Evolutionary conservation across 2,329 filamentous ascomycete genomes (phyloP).

Genomic region (Pseudocercospora ulei): DNA sequence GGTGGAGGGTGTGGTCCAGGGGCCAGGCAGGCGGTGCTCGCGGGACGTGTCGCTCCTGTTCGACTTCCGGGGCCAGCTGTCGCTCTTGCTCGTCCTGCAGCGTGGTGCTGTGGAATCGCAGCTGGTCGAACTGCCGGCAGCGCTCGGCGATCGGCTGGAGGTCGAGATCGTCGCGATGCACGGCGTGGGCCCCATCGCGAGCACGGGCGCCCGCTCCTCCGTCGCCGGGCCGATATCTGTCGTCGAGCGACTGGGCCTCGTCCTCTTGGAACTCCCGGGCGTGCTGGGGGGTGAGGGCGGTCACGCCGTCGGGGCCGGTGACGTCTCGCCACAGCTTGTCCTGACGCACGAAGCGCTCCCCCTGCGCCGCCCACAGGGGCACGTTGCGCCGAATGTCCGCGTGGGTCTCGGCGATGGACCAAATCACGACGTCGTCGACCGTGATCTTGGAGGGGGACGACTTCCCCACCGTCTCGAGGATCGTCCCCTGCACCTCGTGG

Average conservation of each 20-base stretch:
- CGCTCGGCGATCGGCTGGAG: conserved; percentile 27
- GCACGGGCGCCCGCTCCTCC: too few relatives aligned
- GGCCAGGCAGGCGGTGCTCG: conserved; percentile 39
- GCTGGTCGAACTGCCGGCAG: conserved; percentile 21
- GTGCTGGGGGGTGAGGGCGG: conserved; percentile 19
- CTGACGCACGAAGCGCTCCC: conserved; percentile 39
- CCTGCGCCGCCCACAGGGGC: conserved; percentile 54
- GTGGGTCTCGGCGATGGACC: conserved; percentile 52
- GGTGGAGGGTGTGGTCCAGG: conserved; percentile 38
- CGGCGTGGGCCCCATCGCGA: too few relatives aligned
- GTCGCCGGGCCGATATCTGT: conserved; percentile 43
- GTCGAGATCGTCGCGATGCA: conserved; percentile 19
- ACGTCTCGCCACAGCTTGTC: conserved; percentile 32
- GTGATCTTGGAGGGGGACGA: background rate
- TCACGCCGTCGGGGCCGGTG: conserved; percentile 8
- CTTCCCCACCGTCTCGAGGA: conserved; percentile 30
- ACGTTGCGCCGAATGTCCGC: conserved; percentile 43
- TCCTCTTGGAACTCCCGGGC: conserved; percentile 46
- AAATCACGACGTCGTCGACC: conserved; percentile 49
- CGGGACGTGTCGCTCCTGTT: conserved; percentile 49
- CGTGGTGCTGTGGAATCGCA: conserved; percentile 24
- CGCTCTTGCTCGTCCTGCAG: conserved; percentile 1
- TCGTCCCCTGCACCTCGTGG: conserved; percentile 49
- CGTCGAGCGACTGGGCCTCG: conserved; percentile 46
- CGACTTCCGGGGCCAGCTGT: conserved; percentile 50